Conservation (phyloP, 1,284 basidiomycete genomes). For the Pseudozyma pruni region DNA sequence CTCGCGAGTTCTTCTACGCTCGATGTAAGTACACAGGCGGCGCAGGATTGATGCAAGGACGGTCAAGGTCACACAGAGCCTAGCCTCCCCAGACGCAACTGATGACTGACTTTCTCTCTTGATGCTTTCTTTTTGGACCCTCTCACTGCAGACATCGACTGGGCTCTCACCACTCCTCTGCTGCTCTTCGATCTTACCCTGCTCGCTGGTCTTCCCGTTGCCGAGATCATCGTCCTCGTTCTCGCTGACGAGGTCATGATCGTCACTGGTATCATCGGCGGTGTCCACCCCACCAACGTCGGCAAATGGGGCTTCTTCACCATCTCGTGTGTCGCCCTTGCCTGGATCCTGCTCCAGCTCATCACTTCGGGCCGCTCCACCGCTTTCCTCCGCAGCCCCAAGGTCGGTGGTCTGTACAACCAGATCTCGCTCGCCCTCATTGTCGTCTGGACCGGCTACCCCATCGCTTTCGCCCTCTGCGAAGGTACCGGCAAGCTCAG, state of each 20-base stretch:
- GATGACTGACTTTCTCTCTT: constrained; percentile 3
- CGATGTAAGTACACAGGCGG: constrained; percentile 52
- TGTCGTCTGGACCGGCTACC: constrained; percentile 56
- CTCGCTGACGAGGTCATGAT: constrained; percentile 58
- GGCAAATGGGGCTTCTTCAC: constrained; percentile 60
- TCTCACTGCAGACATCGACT: constrained; percentile 51
- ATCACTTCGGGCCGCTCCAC: constrained; percentile 51
- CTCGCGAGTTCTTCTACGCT: constrained; percentile 53
- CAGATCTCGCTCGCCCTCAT: constrained; percentile 55
- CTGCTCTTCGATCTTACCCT: constrained; percentile 58
- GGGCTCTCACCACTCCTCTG: constrained; percentile 55
- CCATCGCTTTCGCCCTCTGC: constrained; percentile 53
- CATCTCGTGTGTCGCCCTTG: constrained; percentile 50
- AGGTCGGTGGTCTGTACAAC: constrained; percentile 60
- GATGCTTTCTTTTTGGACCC: not conserved
- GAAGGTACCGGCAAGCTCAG: constrained; percentile 55
- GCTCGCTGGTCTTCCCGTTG: constrained; percentile 56
- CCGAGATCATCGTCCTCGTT: constrained; percentile 54
- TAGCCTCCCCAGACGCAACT: too few species aligned
- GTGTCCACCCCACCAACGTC: constrained; percentile 53
- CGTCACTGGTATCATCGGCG: constrained; percentile 54
- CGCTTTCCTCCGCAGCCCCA: constrained; percentile 56
- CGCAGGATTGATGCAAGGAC: too few species aligned
- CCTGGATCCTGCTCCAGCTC: constrained; percentile 47
- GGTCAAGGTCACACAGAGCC: too few species aligned